A percentile compares a stretch with the other conserved stretches of the same genome.
These are phyloP conservation scores for Cutaneotrichosporon sp. DNA, from an alignment of 1,284 basidiomycete genomes.

Conservation along the genomic window DNA sequence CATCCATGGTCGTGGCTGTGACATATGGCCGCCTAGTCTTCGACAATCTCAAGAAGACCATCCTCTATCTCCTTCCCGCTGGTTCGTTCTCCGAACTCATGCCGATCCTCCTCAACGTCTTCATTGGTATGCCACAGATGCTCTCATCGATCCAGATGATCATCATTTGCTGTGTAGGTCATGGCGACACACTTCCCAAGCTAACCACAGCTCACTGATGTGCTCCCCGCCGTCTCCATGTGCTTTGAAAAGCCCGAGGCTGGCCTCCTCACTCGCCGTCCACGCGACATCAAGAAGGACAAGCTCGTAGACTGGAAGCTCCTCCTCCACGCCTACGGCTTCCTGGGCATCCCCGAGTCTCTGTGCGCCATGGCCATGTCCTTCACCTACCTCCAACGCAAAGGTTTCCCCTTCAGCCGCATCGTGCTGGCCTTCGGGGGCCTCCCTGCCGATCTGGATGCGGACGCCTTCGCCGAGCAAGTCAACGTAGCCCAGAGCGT, in stretches of 20 bases:
- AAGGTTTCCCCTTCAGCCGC: constrained; percentile 57
- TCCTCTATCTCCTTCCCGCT: constrained; percentile 49
- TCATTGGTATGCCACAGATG: constrained; percentile 54
- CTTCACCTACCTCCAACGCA: constrained; percentile 53
- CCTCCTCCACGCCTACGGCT: constrained; percentile 62
- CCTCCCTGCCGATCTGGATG: constrained; percentile 41
- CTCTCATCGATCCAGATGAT: constrained; percentile 55
- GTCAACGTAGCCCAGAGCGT: constrained; percentile 53
- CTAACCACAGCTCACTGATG: constrained; percentile 47
- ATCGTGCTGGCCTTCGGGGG: constrained; percentile 56
- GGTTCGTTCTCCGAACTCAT: constrained; percentile 62
- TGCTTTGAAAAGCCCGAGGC: constrained; percentile 60
- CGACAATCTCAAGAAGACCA: constrained; percentile 60
- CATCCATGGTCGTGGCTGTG: constrained; percentile 49
- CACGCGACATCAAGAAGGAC: constrained; percentile 58
- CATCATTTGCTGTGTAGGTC: constrained; percentile 18
- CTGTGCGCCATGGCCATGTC: constrained; percentile 54
- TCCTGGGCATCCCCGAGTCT: constrained; percentile 58
- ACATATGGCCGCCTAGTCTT: constrained; percentile 62
- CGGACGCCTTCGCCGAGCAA: constrained; percentile 46
- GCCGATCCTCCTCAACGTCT: constrained; percentile 58
- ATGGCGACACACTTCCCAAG: no score
- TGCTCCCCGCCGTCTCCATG: constrained; percentile 56
- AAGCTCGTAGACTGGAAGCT: constrained; percentile 53
- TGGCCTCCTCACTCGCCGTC: constrained; percentile 57